Evolutionary conservation across 306 rosid species (phyloP).

Genomic region (Vigna angularis): DNA sequence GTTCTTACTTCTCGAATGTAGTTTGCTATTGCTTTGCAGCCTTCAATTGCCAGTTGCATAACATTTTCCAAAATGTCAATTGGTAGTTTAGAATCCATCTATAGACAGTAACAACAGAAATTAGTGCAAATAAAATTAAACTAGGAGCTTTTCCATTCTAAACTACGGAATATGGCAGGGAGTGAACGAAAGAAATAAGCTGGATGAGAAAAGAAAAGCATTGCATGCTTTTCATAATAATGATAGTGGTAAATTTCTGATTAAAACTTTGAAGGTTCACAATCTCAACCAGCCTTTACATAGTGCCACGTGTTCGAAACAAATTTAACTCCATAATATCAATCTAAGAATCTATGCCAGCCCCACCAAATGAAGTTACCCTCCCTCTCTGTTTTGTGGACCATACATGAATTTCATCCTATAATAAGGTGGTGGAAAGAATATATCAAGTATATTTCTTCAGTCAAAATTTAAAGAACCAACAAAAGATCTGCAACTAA

Average conservation of each 20-base stretch:
- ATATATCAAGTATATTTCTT: neutral
- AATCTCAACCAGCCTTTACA: slow-evolving; percentile 4
- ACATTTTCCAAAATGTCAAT: slow-evolving; percentile 84
- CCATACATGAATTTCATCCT: neutral
- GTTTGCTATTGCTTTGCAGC: slow-evolving; percentile 94
- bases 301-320: neutral
- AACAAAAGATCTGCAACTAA: neutral
- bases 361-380: neutral
- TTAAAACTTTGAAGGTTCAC: slow-evolving; percentile 22
- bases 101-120: slow-evolving; percentile 37
- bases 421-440: neutral
- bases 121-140: slow-evolving; percentile 6
- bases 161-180: slow-evolving; percentile 1
- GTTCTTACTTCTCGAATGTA: slow-evolving; percentile 73
- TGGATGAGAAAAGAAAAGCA: slow-evolving; percentile 3
- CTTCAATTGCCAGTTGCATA: slow-evolving; percentile 88
- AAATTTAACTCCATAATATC: neutral
- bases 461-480: neutral
- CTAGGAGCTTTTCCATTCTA: slow-evolving; percentile 8
- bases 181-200: neutral
- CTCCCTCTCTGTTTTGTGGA: neutral
- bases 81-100: slow-evolving; percentile 94
- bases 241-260: neutral
- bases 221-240: neutral
- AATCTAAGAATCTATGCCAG: neutral